phyloP scores from a whole-genome alignment of 306 rosid species.

The Cercis canadensis region DNA sequence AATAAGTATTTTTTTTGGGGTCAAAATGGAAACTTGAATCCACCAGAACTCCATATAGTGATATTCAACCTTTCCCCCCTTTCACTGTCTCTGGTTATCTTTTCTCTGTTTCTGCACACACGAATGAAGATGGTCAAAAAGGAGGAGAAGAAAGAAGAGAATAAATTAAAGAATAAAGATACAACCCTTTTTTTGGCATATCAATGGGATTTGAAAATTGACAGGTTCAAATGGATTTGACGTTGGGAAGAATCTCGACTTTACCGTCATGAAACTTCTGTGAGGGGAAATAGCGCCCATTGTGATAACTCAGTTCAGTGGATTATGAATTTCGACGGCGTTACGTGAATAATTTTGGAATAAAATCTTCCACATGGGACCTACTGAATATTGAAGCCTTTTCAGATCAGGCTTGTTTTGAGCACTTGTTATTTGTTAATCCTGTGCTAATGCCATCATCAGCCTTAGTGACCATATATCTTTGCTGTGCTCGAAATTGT shows the following conservation, averaged over 20 bases:
- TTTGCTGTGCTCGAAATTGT: too few species aligned
- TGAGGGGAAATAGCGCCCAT: constrained; percentile 12
- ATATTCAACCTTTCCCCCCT: neutral
- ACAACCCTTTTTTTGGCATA: constrained; percentile 32
- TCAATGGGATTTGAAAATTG: too few species aligned
- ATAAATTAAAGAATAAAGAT: constrained; percentile 49
- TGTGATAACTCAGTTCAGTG: constrained; percentile 25
- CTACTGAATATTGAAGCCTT: too few species aligned
- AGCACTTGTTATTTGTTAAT: too few species aligned
- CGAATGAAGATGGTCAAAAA: constrained; percentile 47
- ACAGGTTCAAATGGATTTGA: constrained; percentile 14
- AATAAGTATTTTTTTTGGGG: neutral
- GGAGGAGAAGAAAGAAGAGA: constrained; percentile 33
- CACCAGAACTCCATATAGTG: too few species aligned
- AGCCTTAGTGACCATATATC: too few species aligned
- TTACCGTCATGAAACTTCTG: constrained; percentile 23
- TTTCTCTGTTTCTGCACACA: neutral
- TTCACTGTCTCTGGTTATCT: constrained; percentile 19
- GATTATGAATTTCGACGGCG: constrained; percentile 1
- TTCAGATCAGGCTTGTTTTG: too few species aligned
- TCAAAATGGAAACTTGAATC: neutral
- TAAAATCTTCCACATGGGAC: too few species aligned
- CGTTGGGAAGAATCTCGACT: constrained; percentile 45
- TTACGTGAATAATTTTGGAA: too few species aligned
- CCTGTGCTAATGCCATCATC: too few species aligned